Base-by-base conservation (phyloP, 805 yeast species). In the Pichia occidentalis region DNA sequence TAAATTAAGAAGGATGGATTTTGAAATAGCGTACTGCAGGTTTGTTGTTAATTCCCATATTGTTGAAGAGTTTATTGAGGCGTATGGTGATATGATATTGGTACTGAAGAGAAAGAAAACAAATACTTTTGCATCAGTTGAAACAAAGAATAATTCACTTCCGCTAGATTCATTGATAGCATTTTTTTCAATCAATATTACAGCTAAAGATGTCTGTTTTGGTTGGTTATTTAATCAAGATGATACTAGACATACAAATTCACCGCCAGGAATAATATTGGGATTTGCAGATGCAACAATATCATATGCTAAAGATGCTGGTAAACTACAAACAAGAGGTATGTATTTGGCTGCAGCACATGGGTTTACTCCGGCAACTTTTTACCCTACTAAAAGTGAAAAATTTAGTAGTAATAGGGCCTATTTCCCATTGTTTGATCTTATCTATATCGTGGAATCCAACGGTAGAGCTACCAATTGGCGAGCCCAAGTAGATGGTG, bases 211-310 rank as follows among this genome's bases (percentile, higher is more conserved):
- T 45, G 65, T 83, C 42, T 82, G 94, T 44, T 42, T 82, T 24
- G 95, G 95, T 0, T 85, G 95, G 87, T 54, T 82, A 4, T 82
- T 81, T 52, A 77, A 72, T n/a, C 54, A 52, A 12, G 37, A 34
- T 4, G 32, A 36, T 12, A 24, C 29, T 5, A 27, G 29, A 12
- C 36, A 40, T 20, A 19, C 20, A 7, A 21, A 7, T 5, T 12
- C 32, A 18, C 37, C 33, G 16, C 86, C 86, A 0, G 96, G 96
- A 9, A 52, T 85, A n/a, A 77, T 83, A 26, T 44, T 77, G 22
- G 97, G 97, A 0, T 85, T 82, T 39, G 85, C 84, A 46, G 63
- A 78, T 13, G 72, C 85, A 16, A 82, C 78, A 44, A 76, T 85
- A 2, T 73, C 77, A 0, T 70, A 79, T 17, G 79, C 77, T 32